Evolutionary conservation across 495 filamentous ascomycete genomes (phyloP).

Genomic region (Hypoxylon rickii): DNA sequence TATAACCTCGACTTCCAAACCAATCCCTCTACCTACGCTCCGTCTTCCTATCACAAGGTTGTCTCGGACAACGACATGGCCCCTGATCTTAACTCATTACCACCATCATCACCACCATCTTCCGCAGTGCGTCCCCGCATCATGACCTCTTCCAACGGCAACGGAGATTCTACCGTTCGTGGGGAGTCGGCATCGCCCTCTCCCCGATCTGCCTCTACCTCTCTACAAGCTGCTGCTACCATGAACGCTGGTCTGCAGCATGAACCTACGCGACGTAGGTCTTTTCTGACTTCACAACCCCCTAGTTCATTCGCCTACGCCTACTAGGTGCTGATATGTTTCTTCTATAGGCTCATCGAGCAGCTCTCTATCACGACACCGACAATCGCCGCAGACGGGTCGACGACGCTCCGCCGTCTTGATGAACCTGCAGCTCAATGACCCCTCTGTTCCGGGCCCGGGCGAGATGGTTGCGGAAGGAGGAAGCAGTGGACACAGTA

Average conservation of each 20-base stretch:
- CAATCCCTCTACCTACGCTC: background rate
- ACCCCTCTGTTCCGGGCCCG: slow-evolving; percentile 62
- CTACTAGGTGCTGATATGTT: slow-evolving; percentile 15
- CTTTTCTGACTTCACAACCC: background rate
- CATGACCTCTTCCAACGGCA: slow-evolving; percentile 37
- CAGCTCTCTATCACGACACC: slow-evolving; percentile 57
- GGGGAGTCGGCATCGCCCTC: slow-evolving; percentile 57
- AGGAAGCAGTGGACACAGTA: slow-evolving; percentile 46
- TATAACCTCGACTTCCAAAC: slow-evolving; percentile 15
- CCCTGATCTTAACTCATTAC: slow-evolving; percentile 78
- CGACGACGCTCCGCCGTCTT: slow-evolving; percentile 70
- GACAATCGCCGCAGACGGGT: slow-evolving; percentile 59
- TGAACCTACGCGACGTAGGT: slow-evolving; percentile 59
- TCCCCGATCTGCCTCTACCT: slow-evolving; percentile 63
- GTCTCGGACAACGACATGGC: slow-evolving; percentile 50
- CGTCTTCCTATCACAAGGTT: slow-evolving; percentile 8
- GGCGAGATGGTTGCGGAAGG: slow-evolving; percentile 64
- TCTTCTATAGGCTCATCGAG: slow-evolving; percentile 53
- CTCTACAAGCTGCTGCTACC: slow-evolving; percentile 68
- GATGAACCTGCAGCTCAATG: slow-evolving; percentile 75
- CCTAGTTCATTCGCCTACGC: too few relatives aligned
- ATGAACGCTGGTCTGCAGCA: slow-evolving; percentile 72
- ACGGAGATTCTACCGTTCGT: slow-evolving; percentile 41
- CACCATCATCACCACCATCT: slow-evolving; percentile 56
- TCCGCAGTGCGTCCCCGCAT: slow-evolving; percentile 43